These are phyloP conservation scores for Entomortierella parvispora DNA, from an alignment of 192 early-diverging fungal species.

Conservation along the genomic window DNA sequence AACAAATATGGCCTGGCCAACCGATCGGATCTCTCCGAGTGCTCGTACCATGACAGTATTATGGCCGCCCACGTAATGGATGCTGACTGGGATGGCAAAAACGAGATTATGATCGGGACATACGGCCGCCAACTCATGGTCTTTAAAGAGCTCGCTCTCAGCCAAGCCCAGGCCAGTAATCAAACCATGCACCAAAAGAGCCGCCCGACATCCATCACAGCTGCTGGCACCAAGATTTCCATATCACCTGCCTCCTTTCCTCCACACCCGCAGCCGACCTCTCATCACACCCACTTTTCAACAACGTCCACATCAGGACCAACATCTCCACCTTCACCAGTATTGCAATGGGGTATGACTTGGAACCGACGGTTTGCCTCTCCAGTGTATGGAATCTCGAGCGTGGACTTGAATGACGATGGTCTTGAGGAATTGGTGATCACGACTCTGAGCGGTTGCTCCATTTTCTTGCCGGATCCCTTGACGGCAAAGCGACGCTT, in stretches of 20 bases:
- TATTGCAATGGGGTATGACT: conserved; percentile 46
- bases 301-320: not conserved
- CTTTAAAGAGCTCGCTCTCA: conserved; percentile 54
- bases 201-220: not conserved
- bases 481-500: conserved; percentile 52
- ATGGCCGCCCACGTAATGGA: conserved; percentile 65
- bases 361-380: conserved; percentile 64
- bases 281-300: not conserved
- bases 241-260: not conserved
- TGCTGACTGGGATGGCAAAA: conserved; percentile 68
- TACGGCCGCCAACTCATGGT: conserved; percentile 69
- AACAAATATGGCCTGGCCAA: conserved; percentile 45
- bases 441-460: conserved; percentile 62
- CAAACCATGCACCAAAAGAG: not conserved
- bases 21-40: conserved; percentile 59
- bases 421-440: conserved; percentile 64
- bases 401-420: conserved; percentile 64
- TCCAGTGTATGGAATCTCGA: conserved; percentile 62
- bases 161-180: conserved; percentile 3
- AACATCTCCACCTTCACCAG: not conserved
- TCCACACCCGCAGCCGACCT: not conserved
- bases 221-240: no score
- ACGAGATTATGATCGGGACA: conserved; percentile 64
- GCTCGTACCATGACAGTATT: conserved; percentile 64
- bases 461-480: conserved; percentile 61